Percentiles rank a stretch among this genome's conserved stretches.
These are phyloP conservation scores for Dactylellina haptotyla DNA, from an alignment of 2,329 filamentous ascomycete species.

Conservation along the genomic window DNA sequence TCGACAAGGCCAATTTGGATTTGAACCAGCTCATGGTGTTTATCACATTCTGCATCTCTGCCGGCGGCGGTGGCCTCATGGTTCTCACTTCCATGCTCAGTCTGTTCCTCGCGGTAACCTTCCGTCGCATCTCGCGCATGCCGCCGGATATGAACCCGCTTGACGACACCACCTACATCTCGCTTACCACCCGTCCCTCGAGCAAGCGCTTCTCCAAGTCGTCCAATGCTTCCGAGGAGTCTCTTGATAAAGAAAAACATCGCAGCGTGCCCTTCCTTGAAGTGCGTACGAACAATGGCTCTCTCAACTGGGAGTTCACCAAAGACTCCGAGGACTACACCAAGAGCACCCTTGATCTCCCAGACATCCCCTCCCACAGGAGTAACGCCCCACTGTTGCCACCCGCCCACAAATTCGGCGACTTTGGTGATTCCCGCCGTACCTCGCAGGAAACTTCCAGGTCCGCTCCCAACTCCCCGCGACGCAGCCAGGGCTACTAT, in stretches of 20 bases:
- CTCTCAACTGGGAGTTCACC: slow-evolving; percentile 49
- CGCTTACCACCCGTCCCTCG: slow-evolving; percentile 29
- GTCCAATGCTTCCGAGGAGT: slow-evolving; percentile 30
- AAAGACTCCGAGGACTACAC: slow-evolving; percentile 27
- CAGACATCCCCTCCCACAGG: slow-evolving; percentile 11
- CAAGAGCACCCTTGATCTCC: slow-evolving; percentile 38
- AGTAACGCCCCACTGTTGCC: slow-evolving; percentile 32
- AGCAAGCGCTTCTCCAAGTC: slow-evolving; percentile 49
- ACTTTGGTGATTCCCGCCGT: slow-evolving; percentile 14
- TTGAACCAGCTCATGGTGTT: slow-evolving; percentile 70
- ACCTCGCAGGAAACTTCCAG: slow-evolving; percentile 30
- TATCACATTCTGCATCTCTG: slow-evolving; percentile 62
- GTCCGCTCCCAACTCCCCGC: slow-evolving; percentile 40
- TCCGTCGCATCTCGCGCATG: slow-evolving; percentile 81
- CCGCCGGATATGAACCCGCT: slow-evolving; percentile 96
- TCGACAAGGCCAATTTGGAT: slow-evolving; percentile 60
- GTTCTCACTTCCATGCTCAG: slow-evolving; percentile 75
- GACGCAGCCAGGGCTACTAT: slow-evolving; percentile 34
- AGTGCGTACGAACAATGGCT: slow-evolving; percentile 48
- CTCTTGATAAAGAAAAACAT: slow-evolving; percentile 23
- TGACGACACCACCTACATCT: slow-evolving; percentile 67
- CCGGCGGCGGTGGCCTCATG: slow-evolving; percentile 70
- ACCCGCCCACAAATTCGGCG: slow-evolving; percentile 36
- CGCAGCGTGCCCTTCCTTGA: slow-evolving; percentile 45
- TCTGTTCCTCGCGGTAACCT: slow-evolving; percentile 78